phyloP scores from a whole-genome alignment of 768 basidiomycete genomes.

The Lactifluus volemus region DNA sequence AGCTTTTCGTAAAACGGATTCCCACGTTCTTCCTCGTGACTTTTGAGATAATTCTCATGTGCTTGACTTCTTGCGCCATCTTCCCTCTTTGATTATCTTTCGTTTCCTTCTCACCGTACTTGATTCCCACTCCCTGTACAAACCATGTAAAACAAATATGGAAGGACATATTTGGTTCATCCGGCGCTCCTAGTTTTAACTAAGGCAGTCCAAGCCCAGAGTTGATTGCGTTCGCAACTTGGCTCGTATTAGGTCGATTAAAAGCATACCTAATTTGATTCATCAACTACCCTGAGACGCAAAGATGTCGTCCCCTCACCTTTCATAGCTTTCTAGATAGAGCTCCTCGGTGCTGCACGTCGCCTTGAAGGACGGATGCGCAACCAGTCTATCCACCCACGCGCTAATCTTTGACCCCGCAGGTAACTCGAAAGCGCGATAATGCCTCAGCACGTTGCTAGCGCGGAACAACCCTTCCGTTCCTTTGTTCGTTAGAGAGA shows the following conservation, averaged over 20 bases:
- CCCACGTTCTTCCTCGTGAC: too few species aligned
- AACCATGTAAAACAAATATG: too few species aligned
- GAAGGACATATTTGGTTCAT: too few species aligned
- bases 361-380: constrained; percentile 52
- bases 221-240: constrained; percentile 70
- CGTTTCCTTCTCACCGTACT: too few species aligned
- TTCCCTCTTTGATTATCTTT: too few species aligned
- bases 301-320: constrained; percentile 30
- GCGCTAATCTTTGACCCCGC: constrained; percentile 38
- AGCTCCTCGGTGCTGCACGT: constrained; percentile 67
- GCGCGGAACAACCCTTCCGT: constrained; percentile 58
- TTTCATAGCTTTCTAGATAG: constrained; percentile 69
- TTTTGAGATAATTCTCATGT: too few species aligned
- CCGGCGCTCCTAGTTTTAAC: not conserved
- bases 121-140: too few species aligned
- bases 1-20: too few species aligned
- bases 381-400: constrained; percentile 47
- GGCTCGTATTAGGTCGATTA: constrained; percentile 70
- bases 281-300: not conserved
- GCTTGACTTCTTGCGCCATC: too few species aligned
- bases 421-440: constrained; percentile 56
- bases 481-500: too few species aligned
- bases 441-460: constrained; percentile 52
- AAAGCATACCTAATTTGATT: constrained; percentile 52
- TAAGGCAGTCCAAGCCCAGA: constrained; percentile 48